Evolutionary conservation across 257 asterid species (phyloP).

Genomic region (Haberlea rhodopensis): DNA sequence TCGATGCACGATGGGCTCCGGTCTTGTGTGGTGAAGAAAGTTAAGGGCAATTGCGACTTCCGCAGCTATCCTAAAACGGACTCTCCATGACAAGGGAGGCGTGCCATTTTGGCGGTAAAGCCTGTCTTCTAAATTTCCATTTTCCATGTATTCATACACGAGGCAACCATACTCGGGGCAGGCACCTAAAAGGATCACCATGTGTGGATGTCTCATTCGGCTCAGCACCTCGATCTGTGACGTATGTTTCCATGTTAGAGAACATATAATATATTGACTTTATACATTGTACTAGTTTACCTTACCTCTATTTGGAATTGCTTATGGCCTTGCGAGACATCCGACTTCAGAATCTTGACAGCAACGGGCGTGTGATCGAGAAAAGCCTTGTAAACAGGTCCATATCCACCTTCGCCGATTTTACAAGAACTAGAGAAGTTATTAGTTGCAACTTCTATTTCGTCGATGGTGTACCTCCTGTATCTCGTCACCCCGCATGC

Average conservation of each 20-base stretch:
- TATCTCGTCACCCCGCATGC: constrained; percentile 39
- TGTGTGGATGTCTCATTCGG: constrained; percentile 86
- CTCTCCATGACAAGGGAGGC: constrained; percentile 59
- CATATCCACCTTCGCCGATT: constrained; percentile 99
- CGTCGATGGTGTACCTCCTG: constrained; percentile 57
- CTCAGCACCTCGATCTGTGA: constrained; percentile 78
- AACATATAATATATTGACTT: not conserved
- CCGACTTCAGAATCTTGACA: constrained; percentile 74
- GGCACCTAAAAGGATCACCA: constrained; percentile 94
- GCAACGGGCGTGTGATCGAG: constrained; percentile 91
- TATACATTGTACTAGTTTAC: not conserved
- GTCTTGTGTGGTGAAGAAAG: constrained; percentile 79
- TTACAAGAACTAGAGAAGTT: constrained; percentile 53
- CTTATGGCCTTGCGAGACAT: constrained; percentile 71
- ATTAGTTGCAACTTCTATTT: constrained; percentile 69
- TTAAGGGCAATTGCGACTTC: constrained; percentile 85
- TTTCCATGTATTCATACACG: constrained; percentile 84
- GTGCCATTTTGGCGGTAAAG: constrained; percentile 53
- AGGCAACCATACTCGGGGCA: constrained; percentile 94
- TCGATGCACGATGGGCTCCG: constrained; percentile 92
- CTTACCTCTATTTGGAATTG: constrained; percentile 87
- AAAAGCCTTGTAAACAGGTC: constrained; percentile 72
- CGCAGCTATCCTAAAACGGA: constrained; percentile 75
- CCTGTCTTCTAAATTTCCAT: constrained; percentile 85
- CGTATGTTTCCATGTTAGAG: not conserved